Base-by-base conservation (phyloP, 306 rosid genomes). In the Delonix regia region DNA sequence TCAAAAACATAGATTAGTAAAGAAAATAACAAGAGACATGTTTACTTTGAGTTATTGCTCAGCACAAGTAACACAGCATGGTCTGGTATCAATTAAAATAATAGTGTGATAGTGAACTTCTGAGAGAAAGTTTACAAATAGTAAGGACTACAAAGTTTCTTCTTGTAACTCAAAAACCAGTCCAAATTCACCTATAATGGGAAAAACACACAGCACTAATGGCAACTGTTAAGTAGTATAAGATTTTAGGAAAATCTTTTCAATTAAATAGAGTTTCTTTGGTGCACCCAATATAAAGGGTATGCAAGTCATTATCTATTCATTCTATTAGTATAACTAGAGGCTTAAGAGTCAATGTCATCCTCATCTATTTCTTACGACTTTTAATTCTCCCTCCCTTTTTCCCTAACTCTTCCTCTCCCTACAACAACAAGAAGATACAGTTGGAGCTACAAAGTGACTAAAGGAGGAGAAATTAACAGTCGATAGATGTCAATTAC, bases 401-500 rank as follows among this genome's bases (percentile, higher is more conserved):
- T 51, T 19, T 19, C 53, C 47, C 21, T 2, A 67, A 24, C 53
- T 12, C 8, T 42, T 24, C 2, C 48, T 30, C 30, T 41, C 33
- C 71, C 22, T 10, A 41, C 13, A 41, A 33, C 19, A 42, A 14
- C 19, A 45, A 82, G 12, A 16, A 65, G 66, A 56, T 16, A 61
- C 41, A 83, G 10, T 36, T 61, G 56, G 10, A 78, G 74, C 67
- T 47, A 69, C 10, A 68, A 7, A 52, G 60, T 14, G 8, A 76
- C 15, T 62, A 41, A 72, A 70, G 28, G 6, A 78, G 51, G 73
- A 64, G 48, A 67, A 69, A 73, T 55, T 22, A 61, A 52, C 56
- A 86, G 47, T 68, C 69, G 59, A 74, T 52, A 57, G 76, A 76
- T 65, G 84, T 53, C 22, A 78, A 74, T 81, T 79, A 89, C 99